Conservation (phyloP, 2,329 filamentous ascomycete species). For the Aspergillus sp. region DNA sequence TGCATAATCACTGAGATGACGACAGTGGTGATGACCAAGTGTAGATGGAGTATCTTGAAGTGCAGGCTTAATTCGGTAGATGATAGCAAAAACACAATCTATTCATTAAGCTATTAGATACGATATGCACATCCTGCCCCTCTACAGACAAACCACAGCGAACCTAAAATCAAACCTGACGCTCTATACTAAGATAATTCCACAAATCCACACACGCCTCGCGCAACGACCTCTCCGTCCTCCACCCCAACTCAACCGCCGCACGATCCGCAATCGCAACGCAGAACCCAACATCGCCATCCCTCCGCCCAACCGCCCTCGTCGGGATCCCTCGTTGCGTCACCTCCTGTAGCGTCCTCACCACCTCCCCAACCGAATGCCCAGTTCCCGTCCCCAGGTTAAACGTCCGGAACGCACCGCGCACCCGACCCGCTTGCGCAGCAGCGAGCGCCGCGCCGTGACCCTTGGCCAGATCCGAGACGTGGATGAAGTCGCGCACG, state of each 20-base stretch:
- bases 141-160: neutral
- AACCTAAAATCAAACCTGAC: neutral
- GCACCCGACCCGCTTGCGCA: slow-evolving; percentile 33
- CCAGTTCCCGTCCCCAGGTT: slow-evolving; percentile 43
- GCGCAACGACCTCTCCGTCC: slow-evolving; percentile 37
- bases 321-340: slow-evolving; percentile 29
- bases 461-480: slow-evolving; percentile 64
- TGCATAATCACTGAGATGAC: no score
- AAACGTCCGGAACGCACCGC: slow-evolving; percentile 44
- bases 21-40: no score
- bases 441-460: slow-evolving; percentile 63
- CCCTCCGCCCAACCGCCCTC: slow-evolving; percentile 34
- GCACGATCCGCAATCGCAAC: slow-evolving; percentile 38
- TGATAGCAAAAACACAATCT: neutral
- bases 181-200: slow-evolving; percentile 4
- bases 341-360: slow-evolving; percentile 39
- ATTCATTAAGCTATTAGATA: neutral
- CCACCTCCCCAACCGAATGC: slow-evolving; percentile 40
- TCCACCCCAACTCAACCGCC: slow-evolving; percentile 58
- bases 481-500: slow-evolving; percentile 69
- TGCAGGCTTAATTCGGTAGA: no score
- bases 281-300: slow-evolving; percentile 42
- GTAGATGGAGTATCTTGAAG: no score
- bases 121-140: neutral
- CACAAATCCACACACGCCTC: slow-evolving; percentile 35